Base-by-base conservation (phyloP, 768 basidiomycete genomes). In the Suillus cothurnatus region DNA sequence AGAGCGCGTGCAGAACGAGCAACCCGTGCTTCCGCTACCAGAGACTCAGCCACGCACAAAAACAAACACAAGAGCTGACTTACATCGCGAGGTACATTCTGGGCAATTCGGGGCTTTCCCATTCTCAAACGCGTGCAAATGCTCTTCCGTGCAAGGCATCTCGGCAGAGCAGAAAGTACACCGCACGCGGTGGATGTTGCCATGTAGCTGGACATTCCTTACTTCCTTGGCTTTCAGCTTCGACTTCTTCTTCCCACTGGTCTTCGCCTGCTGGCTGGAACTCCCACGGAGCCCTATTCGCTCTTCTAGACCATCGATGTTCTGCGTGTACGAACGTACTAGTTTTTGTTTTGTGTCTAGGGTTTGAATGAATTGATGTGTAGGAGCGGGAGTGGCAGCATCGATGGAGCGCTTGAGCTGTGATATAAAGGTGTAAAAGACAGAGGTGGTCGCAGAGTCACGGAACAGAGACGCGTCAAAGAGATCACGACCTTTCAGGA, bases 361-460 rank as follows among this genome's bases (percentile, higher is more conserved):
- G 4, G 86, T 87, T 71, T 90, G 88, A 65, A 99, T 88, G 76
- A 99, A 97, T 61, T 81, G 84, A 74, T 99, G 97, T 2, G 97
- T 97, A 2, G 88, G 84, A 0, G 94, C 88, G 1, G 95, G 95
- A 34, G 85, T 74, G n/a, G 92, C 92, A 59, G 80, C 78, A 72
- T 94, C 91, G 69, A 95, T 87, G 38, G 92, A 90, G 64, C 83
- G 82, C 74, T 95, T 95, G 62, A 99, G 88, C 71, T 92, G 87
- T 11, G 95, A 91, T 67, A 99, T 95, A 79, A 99, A 98, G 0
- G 93, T 92, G 80, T 95, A 95, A 79, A 99, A 99, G 34, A 95
- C 85, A 2, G 94, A 84, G 3, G 93, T 93, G 5, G 95, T 94
- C 19, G 85, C 88, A 28, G 90, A 81, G 73, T 96, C 91, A 15